Evolutionary conservation across 2,329 filamentous ascomycete species (phyloP).

Genomic region (Calonectria pauciramosa): DNA sequence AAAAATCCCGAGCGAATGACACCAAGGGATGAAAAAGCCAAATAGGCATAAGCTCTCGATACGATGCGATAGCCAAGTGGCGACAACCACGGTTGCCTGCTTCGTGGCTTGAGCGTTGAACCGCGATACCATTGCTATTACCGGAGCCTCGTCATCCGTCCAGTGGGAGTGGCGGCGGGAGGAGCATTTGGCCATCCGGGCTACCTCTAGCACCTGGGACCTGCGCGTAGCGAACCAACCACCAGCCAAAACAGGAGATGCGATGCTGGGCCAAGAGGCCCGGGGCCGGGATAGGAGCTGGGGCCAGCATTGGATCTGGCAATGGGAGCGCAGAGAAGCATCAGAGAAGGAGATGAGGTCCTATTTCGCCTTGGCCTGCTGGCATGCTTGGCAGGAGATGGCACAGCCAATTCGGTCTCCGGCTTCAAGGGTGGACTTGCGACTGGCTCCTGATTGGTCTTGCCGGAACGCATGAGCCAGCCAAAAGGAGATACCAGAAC

Average conservation of each 20-base stretch:
- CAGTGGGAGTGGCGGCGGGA: background rate
- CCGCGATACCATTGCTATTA: background rate
- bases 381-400: slow-evolving; percentile 14
- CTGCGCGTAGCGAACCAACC: slow-evolving; percentile 7
- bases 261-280: background rate
- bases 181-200: background rate
- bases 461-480: slow-evolving; percentile 27
- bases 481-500: slow-evolving; percentile 29
- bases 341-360: slow-evolving; percentile 25
- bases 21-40: background rate
- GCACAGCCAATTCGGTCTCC: background rate
- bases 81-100: slow-evolving; percentile 6
- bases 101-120: slow-evolving; percentile 10
- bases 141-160: slow-evolving; percentile 11
- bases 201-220: background rate
- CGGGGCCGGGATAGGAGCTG: background rate
- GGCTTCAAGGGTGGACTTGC: background rate
- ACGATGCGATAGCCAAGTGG: slow-evolving; percentile 5
- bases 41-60: slow-evolving; percentile 11
- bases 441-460: slow-evolving; percentile 23
- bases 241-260: slow-evolving; percentile 1
- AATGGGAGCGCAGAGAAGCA: slow-evolving; percentile 9
- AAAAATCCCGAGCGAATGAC: background rate
- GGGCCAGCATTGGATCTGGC: slow-evolving; percentile 7
- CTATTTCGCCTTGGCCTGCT: slow-evolving; percentile 22